Evolutionary conservation across 805 yeast genomes (phyloP), one percentile per base, ranked within the genome.

Genomic region (Millerozyma acaciae): DNA sequence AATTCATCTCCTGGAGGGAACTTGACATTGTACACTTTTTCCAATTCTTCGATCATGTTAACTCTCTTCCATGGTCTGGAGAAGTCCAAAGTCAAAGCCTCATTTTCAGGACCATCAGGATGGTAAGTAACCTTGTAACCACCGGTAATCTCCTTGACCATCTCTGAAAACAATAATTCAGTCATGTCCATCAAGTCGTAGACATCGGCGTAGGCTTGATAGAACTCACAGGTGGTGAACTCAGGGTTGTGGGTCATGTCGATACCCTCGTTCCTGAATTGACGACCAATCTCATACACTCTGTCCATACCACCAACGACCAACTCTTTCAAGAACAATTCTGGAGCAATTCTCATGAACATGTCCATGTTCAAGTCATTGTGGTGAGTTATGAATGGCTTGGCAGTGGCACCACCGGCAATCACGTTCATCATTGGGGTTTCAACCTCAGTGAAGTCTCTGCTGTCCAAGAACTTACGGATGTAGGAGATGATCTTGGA

Each of bases 341-440:
- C 98, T 38, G 98, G 98, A 24, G 98, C 98, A 67, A 90, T 82
- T 76, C 98, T 85, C 95, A 90, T 84, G 72, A 68, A 90, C 85
- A 90, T 84, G 55, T 90, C 93, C 87, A 93, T 80, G 68, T 86
- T 80, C 60, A 93, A 78, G 57, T 93, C 97, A 58, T 90, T 93
- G 70, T 90, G 97, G 60, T 93, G 97, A 35, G 97, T 93, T 49
- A 84, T 71, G 65, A 90, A 90, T 26, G 98, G 98, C 71, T 88
- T 90, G 50, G 98, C 98, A 43, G 97, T 93, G 49, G 98, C 98
- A 70, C 98, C 98, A 62, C 97, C 97, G 39, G 97, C 97, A 65
- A 93, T 89, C 46, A 87, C 85, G 70, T 93, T 93, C 93, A 90
- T 82, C 84, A 90, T 93, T 56, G 98, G 98, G 42, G 98, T 90